phyloP scores from a whole-genome alignment of 352 stramenopile genomes.

The Pythium pyrilobum region DNA sequence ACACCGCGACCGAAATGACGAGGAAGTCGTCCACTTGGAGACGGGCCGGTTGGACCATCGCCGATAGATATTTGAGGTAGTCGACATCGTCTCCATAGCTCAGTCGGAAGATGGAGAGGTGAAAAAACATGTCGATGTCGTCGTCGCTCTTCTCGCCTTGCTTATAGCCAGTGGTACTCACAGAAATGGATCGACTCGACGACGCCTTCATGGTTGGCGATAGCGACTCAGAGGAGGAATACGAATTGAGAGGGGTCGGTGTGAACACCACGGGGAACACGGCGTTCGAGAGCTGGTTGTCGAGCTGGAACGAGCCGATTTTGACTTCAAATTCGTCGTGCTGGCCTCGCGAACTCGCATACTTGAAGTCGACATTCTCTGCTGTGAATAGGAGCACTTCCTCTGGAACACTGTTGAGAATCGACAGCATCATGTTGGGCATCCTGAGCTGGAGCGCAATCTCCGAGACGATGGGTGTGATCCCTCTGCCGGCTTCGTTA shows the following conservation, averaged over 20 bases:
- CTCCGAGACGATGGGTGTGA: constrained; percentile 38
- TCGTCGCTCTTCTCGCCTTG: constrained; percentile 11
- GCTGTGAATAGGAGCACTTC: constrained; percentile 73
- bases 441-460: constrained; percentile 53
- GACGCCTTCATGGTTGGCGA: constrained; percentile 19
- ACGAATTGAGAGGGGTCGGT: constrained; percentile 41
- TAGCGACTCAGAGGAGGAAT: constrained; percentile 12
- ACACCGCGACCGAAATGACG: constrained; percentile 34
- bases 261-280: constrained; percentile 84
- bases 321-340: constrained; percentile 83
- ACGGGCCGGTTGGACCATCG: constrained; percentile 67
- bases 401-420: constrained; percentile 69
- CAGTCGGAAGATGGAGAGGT: constrained; percentile 72
- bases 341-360: constrained; percentile 57
- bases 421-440: constrained; percentile 58
- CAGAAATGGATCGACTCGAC: too few relatives aligned
- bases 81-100: constrained; percentile 80
- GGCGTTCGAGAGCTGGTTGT: constrained; percentile 71
- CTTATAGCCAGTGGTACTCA: background rate
- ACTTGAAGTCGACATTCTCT: constrained; percentile 59
- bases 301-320: constrained; percentile 75
- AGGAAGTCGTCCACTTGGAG: constrained; percentile 65
- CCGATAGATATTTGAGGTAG: constrained; percentile 85
- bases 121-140: constrained; percentile 47
- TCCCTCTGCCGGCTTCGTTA: background rate